Evolutionary conservation across 2,329 filamentous ascomycete genomes (phyloP), one percentile per base, ranked within the genome.

Genomic region (Arthrobotrys sphaeroides): DNA sequence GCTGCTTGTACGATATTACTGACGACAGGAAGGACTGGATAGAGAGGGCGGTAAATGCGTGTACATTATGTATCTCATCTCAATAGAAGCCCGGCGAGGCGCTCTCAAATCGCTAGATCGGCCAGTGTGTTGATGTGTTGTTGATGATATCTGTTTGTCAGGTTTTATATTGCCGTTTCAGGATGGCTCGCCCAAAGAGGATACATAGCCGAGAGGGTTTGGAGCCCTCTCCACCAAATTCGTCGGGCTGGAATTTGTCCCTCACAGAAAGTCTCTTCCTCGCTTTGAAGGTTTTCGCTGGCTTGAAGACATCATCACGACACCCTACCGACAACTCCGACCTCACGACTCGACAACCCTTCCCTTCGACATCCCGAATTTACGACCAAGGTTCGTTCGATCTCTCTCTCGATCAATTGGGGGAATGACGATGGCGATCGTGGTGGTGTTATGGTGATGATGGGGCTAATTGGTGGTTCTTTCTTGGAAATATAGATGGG

Each of bases 401-500:
- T n/a, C n/a, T n/a, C n/a, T n/a, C 53, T 53, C 28, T 57, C 26
- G 38, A 57, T 67, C 28, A 53, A 60, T 66, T 66, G 49, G 40
- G 59, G 47, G 59, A 60, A 24, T 40, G 9, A 13, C 9, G 36
- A 26, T 4, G 13, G 22, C 12, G 16, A 10, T 55, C 1, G 16
- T 62, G 42, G 20, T 45, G 24, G 26, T 49, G 18, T 55, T 1
- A 10, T 62, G 42, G 20, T 45, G 24, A 38, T 49, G 18, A 49
- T 57, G 53, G 68, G 57, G 72, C 72, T 75, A 61, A 75, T 62
- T 68, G 18, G 28, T 64, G 36, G 51, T 28, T 43, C 12, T 69
- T 36, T 53, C n/a, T 55, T 40, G 22, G 31, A 36, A 13, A 13
- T 74, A 51, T 75, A 94, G 90, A 97, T 97, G 95, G 95, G 95